Percentiles rank a stretch among this genome's conserved stretches.
These are phyloP conservation scores for Pichia sp. DNA, from an alignment of 1,139 yeast species.

Conservation along the genomic window DNA sequence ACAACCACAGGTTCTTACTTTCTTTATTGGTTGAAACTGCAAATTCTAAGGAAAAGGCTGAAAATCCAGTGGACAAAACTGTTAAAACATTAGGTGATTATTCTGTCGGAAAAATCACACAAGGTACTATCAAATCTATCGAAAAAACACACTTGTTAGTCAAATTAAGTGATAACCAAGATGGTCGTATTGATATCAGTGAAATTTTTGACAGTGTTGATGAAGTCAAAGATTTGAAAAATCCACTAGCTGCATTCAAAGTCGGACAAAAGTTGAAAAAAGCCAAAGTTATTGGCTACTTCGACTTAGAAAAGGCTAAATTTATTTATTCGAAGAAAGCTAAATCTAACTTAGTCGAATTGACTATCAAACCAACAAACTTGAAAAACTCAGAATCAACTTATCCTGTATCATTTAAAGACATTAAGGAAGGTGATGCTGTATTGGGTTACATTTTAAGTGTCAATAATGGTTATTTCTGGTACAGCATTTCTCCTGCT, in stretches of 20 bases:
- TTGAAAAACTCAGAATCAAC: slow-evolving; percentile 32
- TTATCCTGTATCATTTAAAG: slow-evolving; percentile 36
- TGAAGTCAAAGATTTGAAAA: slow-evolving; percentile 53
- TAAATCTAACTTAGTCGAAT: slow-evolving; percentile 58
- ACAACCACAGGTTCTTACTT: slow-evolving; percentile 65
- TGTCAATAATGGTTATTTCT: slow-evolving; percentile 44
- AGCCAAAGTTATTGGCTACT: slow-evolving; percentile 73
- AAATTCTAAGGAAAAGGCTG: slow-evolving; percentile 30
- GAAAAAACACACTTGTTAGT: slow-evolving; percentile 71
- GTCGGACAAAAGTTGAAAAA: slow-evolving; percentile 50
- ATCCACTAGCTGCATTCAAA: slow-evolving; percentile 59
- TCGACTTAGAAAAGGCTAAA: slow-evolving; percentile 66
- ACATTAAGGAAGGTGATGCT: slow-evolving; percentile 41
- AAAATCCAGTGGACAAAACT: slow-evolving; percentile 59
- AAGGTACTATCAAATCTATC: slow-evolving; percentile 57
- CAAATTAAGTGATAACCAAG: slow-evolving; percentile 69
- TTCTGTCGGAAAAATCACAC: slow-evolving; percentile 56
- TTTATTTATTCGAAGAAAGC: slow-evolving; percentile 68
- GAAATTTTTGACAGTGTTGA: slow-evolving; percentile 55
- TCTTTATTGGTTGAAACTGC: slow-evolving; percentile 42
- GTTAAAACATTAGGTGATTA: slow-evolving; percentile 49
- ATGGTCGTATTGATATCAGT: slow-evolving; percentile 76
- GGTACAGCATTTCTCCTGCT: slow-evolving; percentile 69
- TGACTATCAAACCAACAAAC: slow-evolving; percentile 49
- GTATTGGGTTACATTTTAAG: slow-evolving; percentile 48